Conservation (phyloP, 768 basidiomycete genomes). For the Ephemerocybe angulata region DNA sequence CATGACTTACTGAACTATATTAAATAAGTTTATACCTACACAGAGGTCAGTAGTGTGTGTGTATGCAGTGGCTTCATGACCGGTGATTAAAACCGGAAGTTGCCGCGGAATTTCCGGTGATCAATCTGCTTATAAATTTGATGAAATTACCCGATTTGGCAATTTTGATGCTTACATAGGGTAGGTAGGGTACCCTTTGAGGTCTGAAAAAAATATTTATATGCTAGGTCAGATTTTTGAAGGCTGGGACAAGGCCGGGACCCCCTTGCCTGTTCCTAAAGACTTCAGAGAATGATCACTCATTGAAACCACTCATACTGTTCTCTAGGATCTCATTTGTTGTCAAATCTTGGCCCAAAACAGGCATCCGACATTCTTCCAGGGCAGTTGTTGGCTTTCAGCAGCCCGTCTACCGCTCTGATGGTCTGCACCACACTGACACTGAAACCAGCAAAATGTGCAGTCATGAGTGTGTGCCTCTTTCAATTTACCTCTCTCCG, state of each 20-base stretch:
- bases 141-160: too few species aligned
- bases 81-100: too few species aligned
- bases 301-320: neutral
- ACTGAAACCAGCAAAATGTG: slow-evolving; percentile 11
- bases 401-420: slow-evolving; percentile 8
- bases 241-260: too few species aligned
- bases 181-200: too few species aligned
- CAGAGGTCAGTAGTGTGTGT: too few species aligned
- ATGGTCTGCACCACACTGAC: slow-evolving; percentile 17
- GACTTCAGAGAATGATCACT: neutral
- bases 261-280: too few species aligned
- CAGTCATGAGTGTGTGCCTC: neutral
- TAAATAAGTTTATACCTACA: neutral
- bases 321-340: slow-evolving; percentile 6
- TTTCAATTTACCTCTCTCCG: neutral
- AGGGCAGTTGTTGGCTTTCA: slow-evolving; percentile 15
- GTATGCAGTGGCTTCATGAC: neutral
- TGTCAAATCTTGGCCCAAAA: slow-evolving; percentile 16
- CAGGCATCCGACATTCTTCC: slow-evolving; percentile 17
- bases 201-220: too few species aligned
- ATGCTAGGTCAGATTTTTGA: too few species aligned
- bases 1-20: neutral
- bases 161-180: too few species aligned
- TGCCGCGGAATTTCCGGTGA: too few species aligned
- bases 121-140: too few species aligned